phyloP scores from a whole-genome alignment of 108 stramenopile genomes.

The Chaetoceros tenuissimus region DNA sequence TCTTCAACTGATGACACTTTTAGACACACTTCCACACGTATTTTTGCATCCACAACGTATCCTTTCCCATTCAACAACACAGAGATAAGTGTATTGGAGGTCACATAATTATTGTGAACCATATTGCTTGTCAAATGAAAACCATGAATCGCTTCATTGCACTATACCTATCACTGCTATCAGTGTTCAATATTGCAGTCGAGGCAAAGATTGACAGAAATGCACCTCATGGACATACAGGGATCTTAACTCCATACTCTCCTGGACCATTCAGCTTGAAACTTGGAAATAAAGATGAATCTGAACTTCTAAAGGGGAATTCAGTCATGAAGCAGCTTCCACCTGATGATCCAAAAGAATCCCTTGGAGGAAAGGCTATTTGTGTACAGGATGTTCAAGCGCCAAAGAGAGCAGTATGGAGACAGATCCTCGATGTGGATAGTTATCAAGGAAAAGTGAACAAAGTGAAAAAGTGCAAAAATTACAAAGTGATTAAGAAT shows the following conservation, averaged over 20 bases:
- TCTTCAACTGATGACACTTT: too few species aligned
- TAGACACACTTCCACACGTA: too few species aligned
- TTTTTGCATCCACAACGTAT: too few species aligned
- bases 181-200: too few species aligned
- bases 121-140: too few species aligned
- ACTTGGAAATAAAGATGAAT: constrained; percentile 27
- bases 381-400: constrained; percentile 70
- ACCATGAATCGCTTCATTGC: too few species aligned
- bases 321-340: constrained; percentile 55
- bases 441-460: constrained; percentile 55
- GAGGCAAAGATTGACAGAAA: constrained; percentile 24
- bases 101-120: too few species aligned
- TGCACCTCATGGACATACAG: constrained; percentile 35
- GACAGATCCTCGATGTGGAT: constrained; percentile 55
- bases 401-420: constrained; percentile 56
- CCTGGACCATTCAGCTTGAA: constrained; percentile 39
- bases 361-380: constrained; percentile 36
- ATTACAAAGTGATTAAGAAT: constrained; percentile 36
- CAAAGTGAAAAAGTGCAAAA: constrained; percentile 51
- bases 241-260: constrained; percentile 31
- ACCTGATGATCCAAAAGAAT: constrained; percentile 7
- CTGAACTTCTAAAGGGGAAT: constrained; percentile 26
- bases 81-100: too few species aligned
- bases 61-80: too few species aligned
- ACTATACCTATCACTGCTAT: too few species aligned